phyloP scores from a whole-genome alignment of 2,329 filamentous ascomycete species.

The Rhinocladiella similis region DNA sequence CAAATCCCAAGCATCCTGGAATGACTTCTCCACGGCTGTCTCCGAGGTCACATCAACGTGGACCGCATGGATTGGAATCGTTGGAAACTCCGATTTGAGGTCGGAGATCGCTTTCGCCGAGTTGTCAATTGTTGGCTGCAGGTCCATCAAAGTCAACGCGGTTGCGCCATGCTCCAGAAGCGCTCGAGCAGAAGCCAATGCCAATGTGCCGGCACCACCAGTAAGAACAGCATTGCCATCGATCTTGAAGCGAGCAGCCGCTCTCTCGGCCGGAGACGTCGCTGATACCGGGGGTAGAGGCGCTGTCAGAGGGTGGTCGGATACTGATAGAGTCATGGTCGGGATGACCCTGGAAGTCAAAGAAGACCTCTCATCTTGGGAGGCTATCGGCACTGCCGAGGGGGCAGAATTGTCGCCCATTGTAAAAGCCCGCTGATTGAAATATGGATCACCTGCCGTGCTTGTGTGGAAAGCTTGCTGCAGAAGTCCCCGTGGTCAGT shows the following conservation, averaged over 20 bases:
- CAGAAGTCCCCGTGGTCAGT: no score
- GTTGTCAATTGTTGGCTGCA: slow-evolving; percentile 44
- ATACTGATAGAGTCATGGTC: slow-evolving; percentile 28
- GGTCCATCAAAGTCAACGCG: slow-evolving; percentile 62
- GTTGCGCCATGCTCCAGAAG: slow-evolving; percentile 67
- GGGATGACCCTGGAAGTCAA: slow-evolving; percentile 28
- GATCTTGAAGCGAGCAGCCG: slow-evolving; percentile 33
- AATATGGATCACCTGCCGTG: no score
- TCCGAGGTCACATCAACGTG: slow-evolving; percentile 61
- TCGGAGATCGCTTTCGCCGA: slow-evolving; percentile 44
- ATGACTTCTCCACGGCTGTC: slow-evolving; percentile 44
- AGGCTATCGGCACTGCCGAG: slow-evolving; percentile 15
- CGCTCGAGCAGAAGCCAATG: slow-evolving; percentile 58
- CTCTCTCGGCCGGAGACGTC: slow-evolving; percentile 31
- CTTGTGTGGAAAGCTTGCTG: no score
- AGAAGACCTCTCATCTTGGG: slow-evolving; percentile 25
- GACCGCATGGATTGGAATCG: slow-evolving; percentile 50
- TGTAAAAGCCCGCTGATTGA: no score
- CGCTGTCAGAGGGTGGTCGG: slow-evolving; percentile 31
- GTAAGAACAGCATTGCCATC: slow-evolving; percentile 50
- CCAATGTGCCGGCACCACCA: slow-evolving; percentile 66
- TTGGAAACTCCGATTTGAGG: slow-evolving; percentile 57
- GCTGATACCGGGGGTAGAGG: slow-evolving; percentile 30
- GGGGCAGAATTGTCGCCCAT: slow-evolving; percentile 14
- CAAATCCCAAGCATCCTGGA: slow-evolving; percentile 40